Evolutionary conservation across 768 basidiomycete genomes (phyloP), one percentile per base, ranked within the genome.

Genomic region (Russula sp.): DNA sequence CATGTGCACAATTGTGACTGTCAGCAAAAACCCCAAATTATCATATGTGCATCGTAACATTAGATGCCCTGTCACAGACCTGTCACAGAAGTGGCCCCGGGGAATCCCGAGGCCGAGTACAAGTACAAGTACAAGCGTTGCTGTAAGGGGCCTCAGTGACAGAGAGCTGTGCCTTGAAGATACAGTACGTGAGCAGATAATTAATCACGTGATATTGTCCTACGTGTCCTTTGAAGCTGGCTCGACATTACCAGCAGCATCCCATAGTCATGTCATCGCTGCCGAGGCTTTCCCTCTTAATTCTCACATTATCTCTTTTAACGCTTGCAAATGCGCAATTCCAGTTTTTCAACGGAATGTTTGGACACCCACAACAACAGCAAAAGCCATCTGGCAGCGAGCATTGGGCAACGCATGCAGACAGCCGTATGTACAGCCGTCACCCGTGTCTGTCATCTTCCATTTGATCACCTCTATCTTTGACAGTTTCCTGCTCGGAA

Each of bases 401-500:
- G 46, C 66, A 67, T 35, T 67, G 66, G 66, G 53, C 60, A 16
- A 58, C 58, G 39, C 58, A 65, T 32, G 64, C 64, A 1, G 60
- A 67, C 14, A 67, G 64, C 22, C 39, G 66, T 67, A 66, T 25
- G 64, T 60, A 6, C 7, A 2, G 25, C 14, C 9, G 14, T 32
- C 49, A 22, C 34, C 41, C 13, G 0, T 50, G 56, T 32, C 20
- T 29, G 20, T 22, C 35, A 6, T 46, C 18, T 20, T 34, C 7
- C 34, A 29, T 9, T 45, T 4, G 4, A 38, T 11, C 7, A 9
- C 29, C 14, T 39, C 22, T n/a, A 10, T 18, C 13, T 6, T 39
- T 56, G 39, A n/a, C 58, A 93, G 90, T 89, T 5, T 71, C 83
- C 34, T 93, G 90, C 69, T 80, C 87, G 9, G 76, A 78, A 51